Evolutionary conservation across 768 basidiomycete genomes (phyloP).

Genomic region (Exidia glandulosa): DNA sequence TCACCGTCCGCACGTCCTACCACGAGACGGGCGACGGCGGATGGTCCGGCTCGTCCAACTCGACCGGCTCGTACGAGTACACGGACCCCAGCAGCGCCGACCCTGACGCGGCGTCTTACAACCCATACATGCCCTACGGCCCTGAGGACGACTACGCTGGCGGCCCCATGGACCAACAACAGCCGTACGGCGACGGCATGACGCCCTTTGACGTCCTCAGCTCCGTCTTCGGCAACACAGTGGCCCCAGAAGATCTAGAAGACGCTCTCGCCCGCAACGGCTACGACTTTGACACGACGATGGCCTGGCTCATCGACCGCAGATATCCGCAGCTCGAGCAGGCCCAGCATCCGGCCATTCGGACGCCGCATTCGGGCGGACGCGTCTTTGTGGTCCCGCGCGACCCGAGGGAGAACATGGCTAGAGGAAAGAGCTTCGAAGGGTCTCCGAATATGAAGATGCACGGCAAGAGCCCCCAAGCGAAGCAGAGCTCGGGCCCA

Average conservation of each 20-base stretch:
- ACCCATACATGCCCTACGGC: conserved; percentile 16
- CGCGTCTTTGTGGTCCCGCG: conserved; percentile 56
- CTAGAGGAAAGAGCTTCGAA: neutral
- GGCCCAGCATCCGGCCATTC: conserved; percentile 25
- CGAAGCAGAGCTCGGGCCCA: conserved; percentile 1
- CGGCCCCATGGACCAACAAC: conserved; percentile 16
- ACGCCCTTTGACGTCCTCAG: conserved; percentile 93
- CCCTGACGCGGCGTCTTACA: conserved; percentile 33
- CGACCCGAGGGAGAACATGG: conserved; percentile 20
- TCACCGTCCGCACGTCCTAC: conserved; percentile 26
- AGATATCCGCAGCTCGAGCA: conserved; percentile 31
- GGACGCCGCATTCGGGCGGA: conserved; percentile 55
- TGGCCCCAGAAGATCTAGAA: conserved; percentile 86
- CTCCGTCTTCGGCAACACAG: conserved; percentile 84
- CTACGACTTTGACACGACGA: conserved; percentile 92
- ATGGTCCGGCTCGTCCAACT: conserved; percentile 37
- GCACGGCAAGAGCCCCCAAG: conserved; percentile 1
- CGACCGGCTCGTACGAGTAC: conserved; percentile 17
- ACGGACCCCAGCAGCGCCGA: conserved; percentile 17
- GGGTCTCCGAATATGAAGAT: neutral
- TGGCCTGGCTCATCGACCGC: conserved; percentile 87
- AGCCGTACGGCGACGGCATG: conserved; percentile 75
- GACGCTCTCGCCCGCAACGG: conserved; percentile 80
- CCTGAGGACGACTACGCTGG: conserved; percentile 9
- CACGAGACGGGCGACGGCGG: conserved; percentile 54